A percentile compares a stretch with the other conserved stretches of the same genome.
Evolutionary conservation across 495 filamentous ascomycete species (phyloP).

Genomic region (Penicillium arizonense): DNA sequence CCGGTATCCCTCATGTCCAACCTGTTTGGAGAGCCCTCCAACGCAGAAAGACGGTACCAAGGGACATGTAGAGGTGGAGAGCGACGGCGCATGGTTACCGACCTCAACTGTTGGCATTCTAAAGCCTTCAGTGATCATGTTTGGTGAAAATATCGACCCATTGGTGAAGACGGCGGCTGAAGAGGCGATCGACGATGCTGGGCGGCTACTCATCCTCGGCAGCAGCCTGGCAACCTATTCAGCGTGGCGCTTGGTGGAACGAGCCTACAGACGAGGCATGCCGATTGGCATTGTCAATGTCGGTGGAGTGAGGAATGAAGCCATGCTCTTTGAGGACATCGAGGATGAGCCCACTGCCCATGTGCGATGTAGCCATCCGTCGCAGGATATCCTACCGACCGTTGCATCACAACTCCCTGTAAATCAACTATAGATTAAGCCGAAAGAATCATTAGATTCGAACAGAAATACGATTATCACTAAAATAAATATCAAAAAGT

Average conservation of each 20-base stretch:
- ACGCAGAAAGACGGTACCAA: constrained; percentile 51
- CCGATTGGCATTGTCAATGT: constrained; percentile 83
- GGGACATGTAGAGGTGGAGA: constrained; percentile 66
- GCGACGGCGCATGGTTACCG: constrained; percentile 74
- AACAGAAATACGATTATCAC: not conserved
- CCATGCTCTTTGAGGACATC: constrained; percentile 58
- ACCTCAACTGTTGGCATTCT: constrained; percentile 74
- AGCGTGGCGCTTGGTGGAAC: constrained; percentile 84
- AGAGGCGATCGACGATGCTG: constrained; percentile 71
- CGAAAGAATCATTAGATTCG: too few relatives aligned
- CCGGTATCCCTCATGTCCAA: constrained; percentile 85
- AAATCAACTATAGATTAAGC: constrained; percentile 7
- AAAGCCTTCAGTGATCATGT: constrained; percentile 93
- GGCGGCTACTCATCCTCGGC: constrained; percentile 73
- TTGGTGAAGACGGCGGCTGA: constrained; percentile 75
- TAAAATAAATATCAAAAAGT: not conserved
- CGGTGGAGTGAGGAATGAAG: constrained; percentile 79
- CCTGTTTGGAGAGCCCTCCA: constrained; percentile 69
- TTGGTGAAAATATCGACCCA: constrained; percentile 79
- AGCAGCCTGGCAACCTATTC: constrained; percentile 93
- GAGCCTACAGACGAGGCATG: constrained; percentile 77
- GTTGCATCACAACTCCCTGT: constrained; percentile 32
- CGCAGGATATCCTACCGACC: constrained; percentile 35
- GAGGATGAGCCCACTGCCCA: constrained; percentile 17
- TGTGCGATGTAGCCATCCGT: constrained; percentile 40